Base-by-base conservation (phyloP, 441 rosid genomes). In the Euphorbia schlechtendalii region DNA sequence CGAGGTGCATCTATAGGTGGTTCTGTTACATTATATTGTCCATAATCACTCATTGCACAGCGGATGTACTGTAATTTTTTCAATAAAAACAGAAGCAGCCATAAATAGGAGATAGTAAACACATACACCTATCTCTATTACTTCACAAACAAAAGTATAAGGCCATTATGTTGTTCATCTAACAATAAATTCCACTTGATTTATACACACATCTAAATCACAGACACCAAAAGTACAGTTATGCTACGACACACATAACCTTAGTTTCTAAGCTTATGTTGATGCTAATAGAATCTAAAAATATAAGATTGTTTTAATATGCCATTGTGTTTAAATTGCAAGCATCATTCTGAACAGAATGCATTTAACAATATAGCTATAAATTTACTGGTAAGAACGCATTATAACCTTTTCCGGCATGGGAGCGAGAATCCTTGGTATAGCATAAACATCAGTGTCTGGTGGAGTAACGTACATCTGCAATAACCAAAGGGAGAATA, bases 391-490 rank as follows among this genome's bases (percentile, higher is more conserved):
- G 45, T 17, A 54, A 34, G 8, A 15, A 22, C 14, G 14, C 43
- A 59, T 61, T 24, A 53, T 38, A 52, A 89, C 98, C 90, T 89
- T 92, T 69, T 85, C 84, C n/a, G 96, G 98, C 94, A 89, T 78
- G 54, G 89, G 90, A 49, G 94, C 92, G 40, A 92, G 88, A 80
- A 92, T 89, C 73, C 72, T 85, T 0, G 96, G 98, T 53, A 89
- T 85, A 11, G 96, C 80, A 81, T 92, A 92, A 46, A 88, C 74
- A 78, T 92, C 96, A 0, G 85, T 87, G 77, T 92, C 96, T 0
- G 98, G 96, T 21, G 98, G 98, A 70, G 96, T 88, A 48, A 89
- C 96, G 72, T 92, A 89, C 98, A 89, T 92, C 96, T 92, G 61
- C 70, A 82, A 10, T 69, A 70, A 48, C 67, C 2, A 45, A 9